phyloP scores from a whole-genome alignment of 1,139 yeast genomes.

The Pichia sp. region DNA sequence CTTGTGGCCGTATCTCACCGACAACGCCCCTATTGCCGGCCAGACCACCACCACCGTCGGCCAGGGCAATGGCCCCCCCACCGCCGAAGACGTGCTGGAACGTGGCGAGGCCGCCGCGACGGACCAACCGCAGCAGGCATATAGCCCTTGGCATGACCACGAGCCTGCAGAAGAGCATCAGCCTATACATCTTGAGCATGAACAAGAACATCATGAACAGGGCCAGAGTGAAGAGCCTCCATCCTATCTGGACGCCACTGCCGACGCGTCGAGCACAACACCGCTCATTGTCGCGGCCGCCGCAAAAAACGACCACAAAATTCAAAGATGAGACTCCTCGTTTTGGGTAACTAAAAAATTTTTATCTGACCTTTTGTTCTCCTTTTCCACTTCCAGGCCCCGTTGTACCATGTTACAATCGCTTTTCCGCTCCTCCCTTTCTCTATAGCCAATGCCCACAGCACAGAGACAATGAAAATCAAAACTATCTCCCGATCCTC shows the following conservation, averaged over 20 bases:
- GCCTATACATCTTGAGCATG: too few species aligned
- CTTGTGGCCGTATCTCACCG: conserved; percentile 10
- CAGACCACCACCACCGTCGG: background rate
- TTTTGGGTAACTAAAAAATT: background rate
- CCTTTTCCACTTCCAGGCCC: background rate
- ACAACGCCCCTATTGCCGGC: background rate
- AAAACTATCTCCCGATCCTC: conserved; percentile 88
- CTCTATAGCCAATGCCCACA: background rate
- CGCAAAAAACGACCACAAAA: conserved; percentile 1
- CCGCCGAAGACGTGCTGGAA: background rate
- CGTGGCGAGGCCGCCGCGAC: background rate
- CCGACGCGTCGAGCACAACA: background rate
- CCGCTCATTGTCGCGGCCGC: background rate
- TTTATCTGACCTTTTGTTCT: background rate
- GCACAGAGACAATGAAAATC: conserved; percentile 53
- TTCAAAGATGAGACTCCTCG: background rate
- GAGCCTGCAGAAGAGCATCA: too few species aligned
- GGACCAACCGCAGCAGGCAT: too few species aligned
- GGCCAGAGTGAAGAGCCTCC: conserved; percentile 16
- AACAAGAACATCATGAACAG: background rate
- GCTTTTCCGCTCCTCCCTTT: background rate
- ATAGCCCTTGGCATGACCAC: too few species aligned
- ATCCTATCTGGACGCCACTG: conserved; percentile 19
- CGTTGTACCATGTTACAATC: background rate
- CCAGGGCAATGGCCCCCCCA: background rate